A percentile compares a stretch with the other conserved stretches of the same genome.
Evolutionary conservation across 768 basidiomycete species (phyloP).

Genomic region (Pleurotus djamor): DNA sequence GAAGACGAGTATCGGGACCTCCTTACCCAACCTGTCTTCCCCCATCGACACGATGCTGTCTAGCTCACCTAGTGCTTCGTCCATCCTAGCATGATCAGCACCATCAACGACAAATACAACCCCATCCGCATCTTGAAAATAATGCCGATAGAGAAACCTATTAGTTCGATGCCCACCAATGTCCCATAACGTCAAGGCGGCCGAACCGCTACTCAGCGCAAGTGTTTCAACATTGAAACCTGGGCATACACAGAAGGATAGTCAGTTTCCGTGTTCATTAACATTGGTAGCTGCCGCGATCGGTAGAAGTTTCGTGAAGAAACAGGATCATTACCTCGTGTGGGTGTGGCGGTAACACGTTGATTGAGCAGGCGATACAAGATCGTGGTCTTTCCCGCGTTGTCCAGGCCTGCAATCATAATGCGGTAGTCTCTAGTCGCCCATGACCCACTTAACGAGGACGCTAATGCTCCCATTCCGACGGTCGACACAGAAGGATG

Average conservation of each 20-base stretch:
- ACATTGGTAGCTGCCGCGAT: neutral
- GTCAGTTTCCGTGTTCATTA: neutral
- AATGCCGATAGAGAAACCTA: neutral
- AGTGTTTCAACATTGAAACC: constrained; percentile 53
- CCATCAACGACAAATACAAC: neutral
- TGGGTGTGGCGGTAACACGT: constrained; percentile 23
- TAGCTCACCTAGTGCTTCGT: neutral
- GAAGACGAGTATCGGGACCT: neutral
- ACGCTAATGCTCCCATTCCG: no score
- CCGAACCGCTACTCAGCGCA: neutral
- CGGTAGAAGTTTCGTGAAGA: neutral
- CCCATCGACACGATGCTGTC: constrained; percentile 4
- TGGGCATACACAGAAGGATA: neutral
- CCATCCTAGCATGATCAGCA: neutral
- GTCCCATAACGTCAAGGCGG: constrained; percentile 51
- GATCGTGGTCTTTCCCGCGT: constrained; percentile 23
- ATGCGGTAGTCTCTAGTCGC: neutral
- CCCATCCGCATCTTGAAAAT: neutral
- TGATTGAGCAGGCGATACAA: constrained; percentile 24
- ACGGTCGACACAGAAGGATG: no score
- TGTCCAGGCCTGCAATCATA: constrained; percentile 17
- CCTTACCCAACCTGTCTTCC: constrained; percentile 30
- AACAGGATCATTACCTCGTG: constrained; percentile 9
- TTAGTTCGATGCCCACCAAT: constrained; percentile 44
- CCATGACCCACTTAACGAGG: neutral